Evolutionary conservation across 345 rosid species (phyloP), one percentile per base, ranked within the genome.

Genomic region (Arabis hirsuta): DNA sequence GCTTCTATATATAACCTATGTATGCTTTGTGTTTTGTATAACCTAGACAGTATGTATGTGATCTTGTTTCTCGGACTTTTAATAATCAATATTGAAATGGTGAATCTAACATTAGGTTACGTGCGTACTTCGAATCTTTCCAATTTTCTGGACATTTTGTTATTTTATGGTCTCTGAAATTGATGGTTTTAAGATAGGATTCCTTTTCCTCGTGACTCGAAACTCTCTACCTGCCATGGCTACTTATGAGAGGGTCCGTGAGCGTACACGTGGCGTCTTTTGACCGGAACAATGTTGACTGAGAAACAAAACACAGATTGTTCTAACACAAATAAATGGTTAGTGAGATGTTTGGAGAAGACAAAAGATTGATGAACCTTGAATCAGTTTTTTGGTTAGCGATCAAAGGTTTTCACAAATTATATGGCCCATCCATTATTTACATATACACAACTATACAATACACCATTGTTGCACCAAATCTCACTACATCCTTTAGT

Each of bases 391-490:
- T 22, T 53, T 45, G 63, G 56, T 63, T 72, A 72, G 63, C 2
- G 71, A 73, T 72, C 27, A 42, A 62, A 38, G 36, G 27, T 62
- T 53, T 63, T 32, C n/a, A 63, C 55, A 62, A 54, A 62, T 31
- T 54, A 20, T 16, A 8, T 55, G 56, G 57, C 11, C 71, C 71
- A 27, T 26, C 58, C 53, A n/a, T 64, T 55, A 47, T 65, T 73
- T 12, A 38, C 56, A 57, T 58, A 65, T 10, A 65, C 54, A 73
- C 76, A 73, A 74, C 67, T 74, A 67, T 74, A 74, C 72, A 74
- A 12, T 8, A 55, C 31, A 65, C 27, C 75, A 50, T 29, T 13
- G 55, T 43, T 31, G 43, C 42, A 47, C 47, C 78, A 58, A 47
- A 39, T 47, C 65, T 72, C 70, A 63, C 45, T 53, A 41, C 69